phyloP scores from a whole-genome alignment of 176 grass and related monocot species.

The Lolium multiflorum region DNA sequence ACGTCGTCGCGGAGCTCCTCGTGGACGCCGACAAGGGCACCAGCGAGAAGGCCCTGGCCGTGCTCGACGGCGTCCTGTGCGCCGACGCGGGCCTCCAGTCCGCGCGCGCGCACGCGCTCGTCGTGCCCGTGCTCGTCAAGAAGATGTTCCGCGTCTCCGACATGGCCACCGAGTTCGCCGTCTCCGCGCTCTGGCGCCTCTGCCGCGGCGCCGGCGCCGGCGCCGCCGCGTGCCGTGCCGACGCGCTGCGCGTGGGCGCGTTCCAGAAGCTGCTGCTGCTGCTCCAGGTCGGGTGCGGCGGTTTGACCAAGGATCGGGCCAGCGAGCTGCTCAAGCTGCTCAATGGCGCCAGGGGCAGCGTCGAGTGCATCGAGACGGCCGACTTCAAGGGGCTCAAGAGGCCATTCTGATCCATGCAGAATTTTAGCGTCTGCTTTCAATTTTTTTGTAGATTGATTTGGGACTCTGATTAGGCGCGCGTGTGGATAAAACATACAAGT shows the following conservation, averaged over 20 bases:
- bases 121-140: constrained; percentile 83
- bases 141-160: constrained; percentile 92
- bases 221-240: constrained; percentile 47
- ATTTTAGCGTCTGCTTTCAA: neutral
- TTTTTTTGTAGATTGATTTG: constrained; percentile 36
- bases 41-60: constrained; percentile 72
- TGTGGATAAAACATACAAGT: constrained; percentile 49
- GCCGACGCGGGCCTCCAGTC: constrained; percentile 44
- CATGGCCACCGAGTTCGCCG: constrained; percentile 91
- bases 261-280: constrained; percentile 95
- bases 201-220: constrained; percentile 47
- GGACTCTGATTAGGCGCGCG: constrained; percentile 26
- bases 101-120: constrained; percentile 57
- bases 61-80: constrained; percentile 58
- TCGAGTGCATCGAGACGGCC: constrained; percentile 82
- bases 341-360: constrained; percentile 55
- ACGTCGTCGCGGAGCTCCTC: constrained; percentile 54
- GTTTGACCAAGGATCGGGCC: constrained; percentile 80
- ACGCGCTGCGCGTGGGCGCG: constrained; percentile 78
- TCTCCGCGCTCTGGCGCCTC: constrained; percentile 89
- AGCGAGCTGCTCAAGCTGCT: constrained; percentile 81
- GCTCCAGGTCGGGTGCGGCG: constrained; percentile 86
- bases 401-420: constrained; percentile 52
- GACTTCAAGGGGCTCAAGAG: constrained; percentile 86
- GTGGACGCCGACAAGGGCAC: constrained; percentile 76